A percentile compares a stretch with the other conserved stretches of the same genome.
Evolutionary conservation across 768 basidiomycete species (phyloP).

Genomic region (Psilocybe azurescens): DNA sequence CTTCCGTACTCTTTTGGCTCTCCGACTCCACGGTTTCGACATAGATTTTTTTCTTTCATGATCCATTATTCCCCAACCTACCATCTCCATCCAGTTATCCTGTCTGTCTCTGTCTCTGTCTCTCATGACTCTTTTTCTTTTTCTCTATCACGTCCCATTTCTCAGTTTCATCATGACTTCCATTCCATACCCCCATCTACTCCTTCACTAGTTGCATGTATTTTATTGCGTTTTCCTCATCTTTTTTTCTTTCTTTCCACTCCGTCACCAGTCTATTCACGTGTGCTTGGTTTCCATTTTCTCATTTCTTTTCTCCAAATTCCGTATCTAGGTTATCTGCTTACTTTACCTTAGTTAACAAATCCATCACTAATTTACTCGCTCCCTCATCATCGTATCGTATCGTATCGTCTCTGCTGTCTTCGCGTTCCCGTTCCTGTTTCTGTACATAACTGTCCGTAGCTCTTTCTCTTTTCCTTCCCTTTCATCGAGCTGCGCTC

Average conservation of each 20-base stretch:
- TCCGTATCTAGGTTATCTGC: too few relatives aligned
- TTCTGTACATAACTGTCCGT: constrained; percentile 1
- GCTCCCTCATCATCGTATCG: too few relatives aligned
- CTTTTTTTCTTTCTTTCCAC: neutral
- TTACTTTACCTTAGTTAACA: too few relatives aligned
- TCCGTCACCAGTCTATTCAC: constrained; percentile 6
- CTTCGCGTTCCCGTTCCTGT: constrained; percentile 7
- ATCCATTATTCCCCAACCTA: constrained; percentile 16
- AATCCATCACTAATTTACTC: too few relatives aligned
- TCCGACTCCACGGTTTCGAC: neutral
- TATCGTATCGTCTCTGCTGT: neutral
- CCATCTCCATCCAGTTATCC: neutral
- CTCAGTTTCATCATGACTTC: neutral
- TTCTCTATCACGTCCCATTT: too few relatives aligned
- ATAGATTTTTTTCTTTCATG: constrained; percentile 6
- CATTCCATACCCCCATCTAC: neutral
- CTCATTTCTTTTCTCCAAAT: constrained; percentile 4
- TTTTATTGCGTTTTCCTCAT: constrained; percentile 13
- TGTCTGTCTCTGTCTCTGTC: constrained; percentile 14
- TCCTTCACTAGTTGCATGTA: constrained; percentile 10
- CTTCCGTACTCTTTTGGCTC: neutral
- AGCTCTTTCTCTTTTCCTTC: neutral
- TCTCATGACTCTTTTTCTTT: neutral
- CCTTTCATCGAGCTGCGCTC: constrained; percentile 1
- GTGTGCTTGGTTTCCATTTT: constrained; percentile 18